phyloP scores from a whole-genome alignment of 805 yeast genomes.

The Blastobotrys muscicola region DNA sequence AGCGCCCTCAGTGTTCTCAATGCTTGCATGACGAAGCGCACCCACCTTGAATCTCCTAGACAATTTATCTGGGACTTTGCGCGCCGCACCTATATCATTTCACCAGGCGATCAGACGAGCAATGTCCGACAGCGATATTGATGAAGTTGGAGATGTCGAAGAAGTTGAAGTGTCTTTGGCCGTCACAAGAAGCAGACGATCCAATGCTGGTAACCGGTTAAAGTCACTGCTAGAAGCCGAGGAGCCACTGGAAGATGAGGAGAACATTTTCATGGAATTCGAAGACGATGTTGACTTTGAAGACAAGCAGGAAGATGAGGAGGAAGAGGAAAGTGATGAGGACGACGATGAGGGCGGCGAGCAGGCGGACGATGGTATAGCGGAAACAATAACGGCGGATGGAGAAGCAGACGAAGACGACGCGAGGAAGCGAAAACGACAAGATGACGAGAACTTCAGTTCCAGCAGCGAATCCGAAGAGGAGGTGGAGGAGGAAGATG shows the following conservation, averaged over 20 bases:
- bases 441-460: constrained; percentile 42
- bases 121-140: not conserved
- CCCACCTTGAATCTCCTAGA: not conserved
- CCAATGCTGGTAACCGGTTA: constrained; percentile 86
- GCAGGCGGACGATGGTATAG: constrained; percentile 17
- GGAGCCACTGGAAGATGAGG: constrained; percentile 57
- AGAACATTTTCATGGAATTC: constrained; percentile 37
- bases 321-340: constrained; percentile 19
- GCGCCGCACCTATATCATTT: too few relatives aligned
- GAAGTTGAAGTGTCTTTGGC: constrained; percentile 34
- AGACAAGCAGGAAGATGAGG: constrained; percentile 23
- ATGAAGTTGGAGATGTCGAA: constrained; percentile 15
- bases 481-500: constrained; percentile 52
- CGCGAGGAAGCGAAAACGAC: constrained; percentile 8
- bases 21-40: not conserved
- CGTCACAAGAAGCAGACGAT: constrained; percentile 64
- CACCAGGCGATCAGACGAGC: too few relatives aligned
- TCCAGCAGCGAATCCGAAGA: constrained; percentile 35
- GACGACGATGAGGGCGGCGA: constrained; percentile 16
- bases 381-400: constrained; percentile 7
- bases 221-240: constrained; percentile 64
- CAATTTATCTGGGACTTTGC: not conserved
- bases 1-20: not conserved
- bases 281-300: constrained; percentile 37
- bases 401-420: constrained; percentile 13